Evolutionary conservation across 306 rosid species (phyloP), one percentile per base, ranked within the genome.

Genomic region (Prosopis cineraria): DNA sequence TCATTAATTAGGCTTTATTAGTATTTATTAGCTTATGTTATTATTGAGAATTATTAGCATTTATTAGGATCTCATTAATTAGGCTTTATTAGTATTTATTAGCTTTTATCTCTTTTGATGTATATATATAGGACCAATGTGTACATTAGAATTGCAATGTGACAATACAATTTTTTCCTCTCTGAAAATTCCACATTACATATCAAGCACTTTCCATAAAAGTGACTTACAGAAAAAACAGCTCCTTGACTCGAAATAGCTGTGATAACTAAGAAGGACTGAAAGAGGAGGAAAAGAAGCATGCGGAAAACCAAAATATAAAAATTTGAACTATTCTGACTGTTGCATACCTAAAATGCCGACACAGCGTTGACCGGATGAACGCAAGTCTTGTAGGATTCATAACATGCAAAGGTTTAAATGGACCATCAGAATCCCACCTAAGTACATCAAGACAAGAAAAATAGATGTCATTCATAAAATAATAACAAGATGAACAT

Each of bases 401-500:
- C 90, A 95, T 71, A 69, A 55, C 78, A 84, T 95, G 99, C 83
- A 95, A 80, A n/a, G 99, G 98, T 77, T 93, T 93, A 78, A 91
- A 93, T 1, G 97, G 97, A 7, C 99, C 98, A 85, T 88, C 97
- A 37, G 94, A 88, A 83, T 95, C 96, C 99, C 99, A 93, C 97
- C 98, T 95, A 83, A 29, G 65, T 1, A 75, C 0, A 74, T 12
- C 41, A 70, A 37, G 12, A 70, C 69, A 48, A 12, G 7, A 33
- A 27, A 73, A 81, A 56, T 3, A 60, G 9, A 72, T 22, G 47
- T 41, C 27, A 71, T 33, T 24, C 70, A 58, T 33, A 65, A 12
- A 65, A 43, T 30, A 48, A 56, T 34, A 44, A 33, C 12, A 72
- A 65, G 40, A 72, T 43, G 63, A 7, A 41, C 0, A 29, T 36